These are phyloP conservation scores for Acacia acuminata DNA, from an alignment of 306 rosid genomes.

Conservation along the genomic window DNA sequence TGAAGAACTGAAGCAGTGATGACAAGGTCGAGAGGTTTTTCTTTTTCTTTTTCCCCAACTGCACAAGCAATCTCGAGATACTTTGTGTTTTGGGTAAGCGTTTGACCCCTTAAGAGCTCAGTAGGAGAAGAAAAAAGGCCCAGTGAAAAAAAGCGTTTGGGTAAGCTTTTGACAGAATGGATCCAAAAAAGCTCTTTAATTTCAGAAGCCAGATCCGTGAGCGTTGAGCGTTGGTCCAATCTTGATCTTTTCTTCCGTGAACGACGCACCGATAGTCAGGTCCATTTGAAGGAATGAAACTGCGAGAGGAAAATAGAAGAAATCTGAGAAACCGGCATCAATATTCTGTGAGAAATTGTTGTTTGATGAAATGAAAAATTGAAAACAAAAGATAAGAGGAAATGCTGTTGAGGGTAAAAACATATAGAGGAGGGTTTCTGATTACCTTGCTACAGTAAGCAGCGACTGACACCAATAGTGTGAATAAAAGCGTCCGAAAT, in stretches of 20 bases:
- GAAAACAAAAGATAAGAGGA: conserved; percentile 1
- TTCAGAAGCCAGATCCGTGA: no score
- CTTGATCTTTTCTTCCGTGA: background rate
- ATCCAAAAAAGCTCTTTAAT: no score
- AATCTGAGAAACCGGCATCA: background rate
- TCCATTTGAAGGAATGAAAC: conserved; percentile 31
- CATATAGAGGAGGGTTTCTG: conserved; percentile 8
- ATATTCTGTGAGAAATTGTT: background rate
- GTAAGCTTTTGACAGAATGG: no score
- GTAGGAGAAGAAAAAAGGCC: no score
- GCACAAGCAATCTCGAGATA: no score
- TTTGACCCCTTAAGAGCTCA: no score
- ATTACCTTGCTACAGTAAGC: conserved; percentile 32
- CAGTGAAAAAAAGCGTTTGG: no score
- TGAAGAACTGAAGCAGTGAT: background rate
- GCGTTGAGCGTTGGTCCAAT: conserved; percentile 7
- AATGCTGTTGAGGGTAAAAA: conserved; percentile 19
- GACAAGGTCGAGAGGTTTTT: background rate
- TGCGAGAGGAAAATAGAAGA: background rate
- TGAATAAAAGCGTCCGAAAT: conserved; percentile 20
- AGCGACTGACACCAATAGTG: conserved; percentile 35
- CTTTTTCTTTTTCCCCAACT: no score
- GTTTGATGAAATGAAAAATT: conserved; percentile 10
- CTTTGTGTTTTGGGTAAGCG: no score
- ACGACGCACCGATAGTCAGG: background rate